Evolutionary conservation across 176 grass and related monocot species (phyloP).

Genomic region (Themeda triandra): DNA sequence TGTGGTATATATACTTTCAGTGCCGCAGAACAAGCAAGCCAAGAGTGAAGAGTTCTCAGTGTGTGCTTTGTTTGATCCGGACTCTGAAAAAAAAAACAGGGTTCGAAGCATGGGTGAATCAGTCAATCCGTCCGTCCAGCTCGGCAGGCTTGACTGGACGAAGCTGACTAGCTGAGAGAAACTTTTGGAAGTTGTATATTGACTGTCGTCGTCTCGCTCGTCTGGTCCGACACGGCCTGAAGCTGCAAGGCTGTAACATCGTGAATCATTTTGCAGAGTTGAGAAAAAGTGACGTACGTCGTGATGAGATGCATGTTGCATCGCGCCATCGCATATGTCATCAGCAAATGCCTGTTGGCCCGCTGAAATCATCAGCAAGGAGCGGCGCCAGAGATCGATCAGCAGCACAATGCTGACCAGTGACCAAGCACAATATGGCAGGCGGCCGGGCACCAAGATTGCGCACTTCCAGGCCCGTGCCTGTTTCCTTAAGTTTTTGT

Average conservation of each 20-base stretch:
- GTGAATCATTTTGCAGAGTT: background rate
- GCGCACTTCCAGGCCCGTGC: too few relatives aligned
- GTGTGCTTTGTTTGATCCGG: conserved; percentile 9
- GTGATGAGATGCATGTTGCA: background rate
- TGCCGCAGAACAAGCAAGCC: background rate
- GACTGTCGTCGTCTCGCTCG: too few relatives aligned
- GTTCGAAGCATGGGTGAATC: background rate
- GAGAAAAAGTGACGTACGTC: background rate
- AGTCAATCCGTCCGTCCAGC: background rate
- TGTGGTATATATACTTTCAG: conserved; percentile 8
- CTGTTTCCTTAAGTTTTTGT: too few relatives aligned
- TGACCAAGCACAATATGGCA: background rate
- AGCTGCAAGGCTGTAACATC: background rate
- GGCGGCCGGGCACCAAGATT: too few relatives aligned
- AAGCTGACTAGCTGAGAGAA: background rate
- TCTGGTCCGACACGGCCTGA: too few relatives aligned
- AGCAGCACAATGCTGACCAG: background rate
- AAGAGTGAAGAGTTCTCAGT: background rate
- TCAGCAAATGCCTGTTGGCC: too few relatives aligned
- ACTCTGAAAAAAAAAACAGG: background rate
- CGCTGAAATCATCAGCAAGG: background rate
- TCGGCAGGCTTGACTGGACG: background rate
- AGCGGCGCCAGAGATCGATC: background rate
- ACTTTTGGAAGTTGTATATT: too few relatives aligned
- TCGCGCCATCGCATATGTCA: too few relatives aligned